phyloP scores from a whole-genome alignment of 441 rosid genomes.

The Erodium trifolium region DNA sequence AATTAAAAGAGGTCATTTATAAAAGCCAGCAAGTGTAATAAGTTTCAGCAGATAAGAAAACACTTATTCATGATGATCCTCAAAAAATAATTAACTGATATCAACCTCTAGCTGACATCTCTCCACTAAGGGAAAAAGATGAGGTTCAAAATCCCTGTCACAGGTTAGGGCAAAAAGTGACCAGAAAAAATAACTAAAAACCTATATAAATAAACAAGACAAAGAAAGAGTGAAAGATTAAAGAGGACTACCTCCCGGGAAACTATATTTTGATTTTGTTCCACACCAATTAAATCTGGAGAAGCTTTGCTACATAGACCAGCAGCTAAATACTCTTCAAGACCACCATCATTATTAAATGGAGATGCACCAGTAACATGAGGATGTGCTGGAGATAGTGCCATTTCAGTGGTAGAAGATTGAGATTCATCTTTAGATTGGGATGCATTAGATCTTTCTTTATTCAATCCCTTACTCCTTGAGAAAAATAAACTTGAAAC shows the following conservation, averaged over 20 bases:
- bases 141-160: too few species aligned
- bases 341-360: constrained; percentile 24
- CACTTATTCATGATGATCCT: too few species aligned
- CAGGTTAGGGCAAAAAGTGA: too few species aligned
- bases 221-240: not conserved
- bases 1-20: too few species aligned
- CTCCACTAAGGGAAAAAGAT: too few species aligned
- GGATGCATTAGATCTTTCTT: constrained; percentile 42
- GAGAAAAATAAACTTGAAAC: constrained; percentile 79
- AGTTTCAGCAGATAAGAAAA: too few species aligned
- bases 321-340: constrained; percentile 35
- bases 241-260: constrained; percentile 47
- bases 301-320: constrained; percentile 22
- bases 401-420: constrained; percentile 29
- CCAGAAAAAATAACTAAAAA: too few species aligned
- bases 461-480: constrained; percentile 48
- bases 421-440: constrained; percentile 33
- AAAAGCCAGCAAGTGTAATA: too few species aligned
- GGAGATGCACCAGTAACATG: constrained; percentile 25
- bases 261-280: constrained; percentile 30
- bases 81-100: too few species aligned
- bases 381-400: constrained; percentile 24
- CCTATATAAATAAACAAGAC: too few species aligned
- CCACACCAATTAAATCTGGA: constrained; percentile 21
- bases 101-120: too few species aligned